Evolutionary conservation across 2,329 filamentous ascomycete genomes (phyloP).

Genomic region (Passalora sequoiae): DNA sequence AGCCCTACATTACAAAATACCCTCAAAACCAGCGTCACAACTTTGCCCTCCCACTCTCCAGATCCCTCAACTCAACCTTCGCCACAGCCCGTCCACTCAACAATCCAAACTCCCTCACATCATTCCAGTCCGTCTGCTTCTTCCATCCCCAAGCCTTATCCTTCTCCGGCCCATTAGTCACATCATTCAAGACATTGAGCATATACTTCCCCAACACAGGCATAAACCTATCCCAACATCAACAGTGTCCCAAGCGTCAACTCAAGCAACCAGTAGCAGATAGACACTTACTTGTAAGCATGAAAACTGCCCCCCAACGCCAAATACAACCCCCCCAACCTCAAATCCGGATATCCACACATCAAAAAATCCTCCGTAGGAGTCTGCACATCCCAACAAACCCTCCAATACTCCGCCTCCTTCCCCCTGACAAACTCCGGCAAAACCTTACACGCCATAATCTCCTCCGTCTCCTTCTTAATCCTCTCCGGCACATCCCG

Average conservation of each 20-base stretch:
- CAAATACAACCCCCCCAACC: conserved; percentile 51
- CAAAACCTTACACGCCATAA: conserved; percentile 25
- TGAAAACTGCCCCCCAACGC: conserved; percentile 61
- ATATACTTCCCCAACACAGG: conserved; percentile 59
- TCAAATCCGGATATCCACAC: conserved; percentile 46
- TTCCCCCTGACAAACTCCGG: conserved; percentile 33
- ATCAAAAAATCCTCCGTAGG: conserved; percentile 60
- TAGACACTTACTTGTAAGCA: conserved; percentile 33
- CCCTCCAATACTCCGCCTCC: conserved; percentile 39
- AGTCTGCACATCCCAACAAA: conserved; percentile 58
- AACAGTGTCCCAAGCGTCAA: conserved; percentile 1
- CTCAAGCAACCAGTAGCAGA: too few relatives aligned
- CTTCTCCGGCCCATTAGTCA: conserved; percentile 36
- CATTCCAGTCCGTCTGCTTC: conserved; percentile 12
- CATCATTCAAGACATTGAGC: conserved; percentile 37
- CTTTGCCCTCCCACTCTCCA: conserved; percentile 8
- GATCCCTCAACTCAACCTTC: conserved; percentile 15
- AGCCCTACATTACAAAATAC: too few relatives aligned
- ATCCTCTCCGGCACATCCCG: conserved; percentile 15
- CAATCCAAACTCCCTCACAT: conserved; percentile 18
- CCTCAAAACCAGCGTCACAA: conserved; percentile 2
- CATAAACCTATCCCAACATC: conserved; percentile 49
- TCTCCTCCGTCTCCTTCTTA: conserved; percentile 17
- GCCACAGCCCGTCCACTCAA: conserved; percentile 15
- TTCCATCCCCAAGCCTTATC: conserved; percentile 28